Conservation (phyloP, 306 rosid genomes). For the Psophocarpus tetragonolobus region DNA sequence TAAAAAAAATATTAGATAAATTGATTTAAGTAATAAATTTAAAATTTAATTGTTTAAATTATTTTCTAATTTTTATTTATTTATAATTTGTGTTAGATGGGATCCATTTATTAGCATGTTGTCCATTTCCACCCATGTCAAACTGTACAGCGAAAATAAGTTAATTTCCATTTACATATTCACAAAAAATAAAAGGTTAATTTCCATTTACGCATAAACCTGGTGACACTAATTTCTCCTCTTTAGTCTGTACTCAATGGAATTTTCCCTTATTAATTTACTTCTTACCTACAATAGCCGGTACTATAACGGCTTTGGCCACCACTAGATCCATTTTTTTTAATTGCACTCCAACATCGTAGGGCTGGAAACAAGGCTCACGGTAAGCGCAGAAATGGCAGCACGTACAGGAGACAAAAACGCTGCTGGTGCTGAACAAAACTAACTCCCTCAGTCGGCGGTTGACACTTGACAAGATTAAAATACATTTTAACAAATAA, state of each 20-base stretch:
- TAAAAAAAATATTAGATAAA: not conserved
- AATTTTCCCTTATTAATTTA: not conserved
- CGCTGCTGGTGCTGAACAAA: not conserved
- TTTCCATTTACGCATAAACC: not conserved
- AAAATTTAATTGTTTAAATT: not conserved
- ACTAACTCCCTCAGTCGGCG: slow-evolving; percentile 40
- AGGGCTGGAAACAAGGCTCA: not conserved
- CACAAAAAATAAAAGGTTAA: too few species aligned
- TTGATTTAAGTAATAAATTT: not conserved
- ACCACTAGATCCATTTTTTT: not conserved
- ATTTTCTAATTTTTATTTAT: too few species aligned
- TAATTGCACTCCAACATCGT: not conserved
- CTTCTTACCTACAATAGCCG: not conserved
- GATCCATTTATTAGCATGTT: not conserved
- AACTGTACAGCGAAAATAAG: not conserved
- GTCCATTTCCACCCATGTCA: not conserved
- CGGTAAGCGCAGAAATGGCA: not conserved
- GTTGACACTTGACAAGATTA: slow-evolving; percentile 26
- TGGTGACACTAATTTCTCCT: not conserved
- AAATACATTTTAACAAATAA: not conserved
- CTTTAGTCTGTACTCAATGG: not conserved
- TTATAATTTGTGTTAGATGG: not conserved
- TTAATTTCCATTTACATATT: not conserved
- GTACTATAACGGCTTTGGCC: not conserved
- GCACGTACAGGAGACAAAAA: not conserved